phyloP scores from a whole-genome alignment of 2,329 filamentous ascomycete genomes.

The Alternaria hordeiaustralica region DNA sequence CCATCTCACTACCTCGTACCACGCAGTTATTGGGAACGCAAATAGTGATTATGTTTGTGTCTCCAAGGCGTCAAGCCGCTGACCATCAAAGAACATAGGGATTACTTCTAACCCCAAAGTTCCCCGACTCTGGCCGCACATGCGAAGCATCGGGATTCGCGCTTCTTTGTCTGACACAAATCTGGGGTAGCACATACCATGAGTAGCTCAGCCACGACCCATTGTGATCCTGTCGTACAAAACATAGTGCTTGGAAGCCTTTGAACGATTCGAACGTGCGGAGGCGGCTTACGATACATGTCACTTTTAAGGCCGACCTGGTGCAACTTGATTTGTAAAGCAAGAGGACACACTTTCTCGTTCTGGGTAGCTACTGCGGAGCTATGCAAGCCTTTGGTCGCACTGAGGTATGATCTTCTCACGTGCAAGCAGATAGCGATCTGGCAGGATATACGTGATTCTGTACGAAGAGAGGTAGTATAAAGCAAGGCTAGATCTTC shows the following conservation, averaged over 20 bases:
- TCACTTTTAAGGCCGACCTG: neutral
- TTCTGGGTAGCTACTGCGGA: neutral
- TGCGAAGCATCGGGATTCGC: neutral
- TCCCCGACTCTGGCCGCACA: neutral
- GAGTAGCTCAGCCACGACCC: neutral
- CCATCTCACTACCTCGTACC: neutral
- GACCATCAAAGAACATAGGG: neutral
- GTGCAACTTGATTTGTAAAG: neutral
- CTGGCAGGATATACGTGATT: neutral
- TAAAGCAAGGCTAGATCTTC: neutral
- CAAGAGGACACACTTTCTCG: neutral
- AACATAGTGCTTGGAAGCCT: neutral
- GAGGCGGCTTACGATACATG: neutral
- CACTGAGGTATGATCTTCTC: neutral
- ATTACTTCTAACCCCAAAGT: neutral
- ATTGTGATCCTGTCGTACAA: neutral
- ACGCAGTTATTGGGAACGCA: neutral
- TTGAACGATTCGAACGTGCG: neutral
- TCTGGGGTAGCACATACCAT: neutral
- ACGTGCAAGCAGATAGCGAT: neutral
- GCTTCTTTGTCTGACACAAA: neutral
- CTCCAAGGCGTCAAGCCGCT: neutral
- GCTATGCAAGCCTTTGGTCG: neutral
- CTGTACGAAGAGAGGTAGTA: neutral
- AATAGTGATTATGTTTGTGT: neutral